Evolutionary conservation across 2,329 filamentous ascomycete genomes (phyloP), one percentile per base, ranked within the genome.

Genomic region (Curvularia eragrostidis): DNA sequence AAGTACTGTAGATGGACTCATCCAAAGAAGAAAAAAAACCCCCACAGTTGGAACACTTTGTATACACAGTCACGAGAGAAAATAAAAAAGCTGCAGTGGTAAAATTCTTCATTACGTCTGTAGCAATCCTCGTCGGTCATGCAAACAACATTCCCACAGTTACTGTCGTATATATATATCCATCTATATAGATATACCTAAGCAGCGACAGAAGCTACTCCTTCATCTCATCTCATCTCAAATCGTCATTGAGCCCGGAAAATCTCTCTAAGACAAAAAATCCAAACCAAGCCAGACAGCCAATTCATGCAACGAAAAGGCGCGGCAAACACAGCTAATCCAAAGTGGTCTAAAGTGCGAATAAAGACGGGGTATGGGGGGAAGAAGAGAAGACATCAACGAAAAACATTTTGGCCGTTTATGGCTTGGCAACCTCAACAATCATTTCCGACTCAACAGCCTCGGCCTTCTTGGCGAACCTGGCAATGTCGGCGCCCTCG

Each of bases 401-500:
- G 15, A 10, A 34, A 26, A 48, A 39, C 42, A 30, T 2, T 21
- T 13, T n/a, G 26, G 10, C 3, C 24, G 21, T 64, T 58, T 71
- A 73, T 39, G 68, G 66, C 70, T 73, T 73, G 26, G 58, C 42
- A 24, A 68, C 46, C n/a, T 65, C 61, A 46, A 71, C 64, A 19
- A 70, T 54, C 63, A 66, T 78, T 46, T 80, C 78, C 15, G 67
- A 59, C 58, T 78, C 74, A 18, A 73, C 70, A 3, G 63, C 42
- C 15, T 73, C 72, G 24, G 73, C 70, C 52, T 75, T 63, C n/a
- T 63, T 62, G 49, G 71, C 74, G 65, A 78, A 80, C 65, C 71
- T 72, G 60, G 73, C 75, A 43, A 83, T 73, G 58, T 83, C 79
- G 49, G 77, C 77, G 59, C 81, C 81, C 62, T 83, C 79, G 63